phyloP scores from a whole-genome alignment of 768 basidiomycete genomes.

The Naematelia aurantialba region DNA sequence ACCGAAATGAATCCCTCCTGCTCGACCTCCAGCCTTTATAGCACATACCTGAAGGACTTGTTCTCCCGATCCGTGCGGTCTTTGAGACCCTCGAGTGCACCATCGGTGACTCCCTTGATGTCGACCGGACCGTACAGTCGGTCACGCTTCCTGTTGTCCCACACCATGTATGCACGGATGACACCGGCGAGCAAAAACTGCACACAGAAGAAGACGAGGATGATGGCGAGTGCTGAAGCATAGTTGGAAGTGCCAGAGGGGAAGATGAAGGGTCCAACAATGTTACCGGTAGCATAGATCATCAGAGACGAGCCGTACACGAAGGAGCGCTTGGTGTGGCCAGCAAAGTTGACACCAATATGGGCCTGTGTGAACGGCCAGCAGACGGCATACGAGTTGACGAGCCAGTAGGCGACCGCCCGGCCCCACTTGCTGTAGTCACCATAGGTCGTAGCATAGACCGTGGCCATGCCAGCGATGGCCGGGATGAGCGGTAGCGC shows the following conservation, averaged over 20 bases:
- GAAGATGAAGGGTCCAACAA: conserved; percentile 28
- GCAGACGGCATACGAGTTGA: conserved; percentile 24
- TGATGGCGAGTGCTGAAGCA: conserved; percentile 17
- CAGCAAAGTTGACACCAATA: conserved; percentile 20
- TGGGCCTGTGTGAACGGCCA: conserved; percentile 21
- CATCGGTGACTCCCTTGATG: neutral
- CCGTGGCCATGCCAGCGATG: conserved; percentile 21
- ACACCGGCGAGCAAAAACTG: conserved; percentile 13
- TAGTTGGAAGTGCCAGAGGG: conserved; percentile 14
- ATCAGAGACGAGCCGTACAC: conserved; percentile 17
- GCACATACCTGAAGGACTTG: neutral
- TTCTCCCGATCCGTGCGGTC: neutral
- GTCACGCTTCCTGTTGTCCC: conserved; percentile 13
- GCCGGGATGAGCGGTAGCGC: conserved; percentile 21
- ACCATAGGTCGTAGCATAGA: conserved; percentile 24
- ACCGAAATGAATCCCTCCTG: too few species aligned
- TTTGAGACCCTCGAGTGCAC: neutral
- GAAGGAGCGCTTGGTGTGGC: conserved; percentile 21
- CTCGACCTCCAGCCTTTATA: neutral
- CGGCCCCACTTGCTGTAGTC: conserved; percentile 25
- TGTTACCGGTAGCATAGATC: conserved; percentile 18
- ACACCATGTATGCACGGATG: conserved; percentile 16
- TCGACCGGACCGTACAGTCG: conserved; percentile 12
- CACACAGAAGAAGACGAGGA: conserved; percentile 23
- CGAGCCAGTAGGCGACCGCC: conserved; percentile 18